These are phyloP conservation scores for Septoria petroselini DNA, from an alignment of 2,329 filamentous ascomycete species.

Conservation along the genomic window DNA sequence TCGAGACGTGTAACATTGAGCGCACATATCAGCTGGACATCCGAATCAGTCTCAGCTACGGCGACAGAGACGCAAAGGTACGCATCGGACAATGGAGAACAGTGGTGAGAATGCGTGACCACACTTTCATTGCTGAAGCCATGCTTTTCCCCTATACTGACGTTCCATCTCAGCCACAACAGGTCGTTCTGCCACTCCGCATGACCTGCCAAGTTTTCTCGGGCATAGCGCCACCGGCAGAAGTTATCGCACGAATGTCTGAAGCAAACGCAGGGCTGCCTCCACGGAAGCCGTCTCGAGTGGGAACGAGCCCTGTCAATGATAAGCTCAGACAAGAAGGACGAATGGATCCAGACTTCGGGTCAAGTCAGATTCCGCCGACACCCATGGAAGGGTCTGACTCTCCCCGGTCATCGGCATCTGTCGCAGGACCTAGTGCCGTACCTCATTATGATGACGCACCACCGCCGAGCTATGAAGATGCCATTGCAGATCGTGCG, in stretches of 20 bases:
- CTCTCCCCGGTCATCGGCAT: constrained; percentile 16
- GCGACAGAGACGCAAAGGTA: constrained; percentile 51
- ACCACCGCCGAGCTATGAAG: constrained; percentile 85
- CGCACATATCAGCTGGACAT: constrained; percentile 82
- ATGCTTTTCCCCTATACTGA: neutral
- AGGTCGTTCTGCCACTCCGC: constrained; percentile 72
- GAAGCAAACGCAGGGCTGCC: constrained; percentile 27
- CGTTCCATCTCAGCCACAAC: constrained; percentile 49
- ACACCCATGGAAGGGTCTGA: constrained; percentile 25
- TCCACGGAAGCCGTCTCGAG: constrained; percentile 7
- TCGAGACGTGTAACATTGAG: constrained; percentile 82
- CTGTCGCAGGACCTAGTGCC: constrained; percentile 6
- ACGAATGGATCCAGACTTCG: constrained; percentile 27
- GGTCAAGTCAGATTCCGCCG: constrained; percentile 28
- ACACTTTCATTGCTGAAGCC: neutral
- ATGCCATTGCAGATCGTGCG: constrained; percentile 77
- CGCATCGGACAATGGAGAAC: constrained; percentile 30
- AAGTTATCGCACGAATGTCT: constrained; percentile 66
- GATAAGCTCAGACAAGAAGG: constrained; percentile 30
- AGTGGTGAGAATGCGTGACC: constrained; percentile 23
- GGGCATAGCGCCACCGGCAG: constrained; percentile 75
- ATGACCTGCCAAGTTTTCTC: constrained; percentile 81
- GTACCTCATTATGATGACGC: constrained; percentile 55
- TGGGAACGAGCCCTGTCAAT: constrained; percentile 24
- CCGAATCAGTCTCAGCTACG: constrained; percentile 73